Evolutionary conservation across 805 yeast genomes (phyloP).

Genomic region (Ogataea glucozyma): DNA sequence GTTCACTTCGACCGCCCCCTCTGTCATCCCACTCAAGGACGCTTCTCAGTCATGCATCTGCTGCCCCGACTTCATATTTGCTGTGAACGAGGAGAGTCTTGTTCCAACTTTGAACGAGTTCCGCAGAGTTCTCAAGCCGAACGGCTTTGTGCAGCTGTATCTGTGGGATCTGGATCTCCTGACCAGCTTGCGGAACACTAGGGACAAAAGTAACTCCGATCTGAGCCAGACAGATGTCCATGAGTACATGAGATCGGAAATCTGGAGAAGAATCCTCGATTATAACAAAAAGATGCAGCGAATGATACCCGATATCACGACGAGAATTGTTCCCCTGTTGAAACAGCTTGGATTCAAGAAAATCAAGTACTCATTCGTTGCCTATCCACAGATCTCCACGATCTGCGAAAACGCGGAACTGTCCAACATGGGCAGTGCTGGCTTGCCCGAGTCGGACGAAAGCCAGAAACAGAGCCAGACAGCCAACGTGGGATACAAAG

Average conservation of each 20-base stretch:
- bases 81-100: constrained; percentile 23
- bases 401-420: constrained; percentile 15
- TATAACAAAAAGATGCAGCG: constrained; percentile 17
- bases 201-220: not conserved
- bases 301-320: constrained; percentile 23
- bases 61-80: constrained; percentile 30
- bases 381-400: constrained; percentile 30
- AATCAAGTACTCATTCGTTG: constrained; percentile 27
- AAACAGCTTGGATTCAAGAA: constrained; percentile 29
- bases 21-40: constrained; percentile 30
- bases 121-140: constrained; percentile 32
- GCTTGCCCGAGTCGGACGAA: constrained; percentile 12
- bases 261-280: constrained; percentile 26
- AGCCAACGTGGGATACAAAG: constrained; percentile 23
- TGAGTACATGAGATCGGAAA: constrained; percentile 20
- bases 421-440: constrained; percentile 8
- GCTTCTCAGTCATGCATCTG: constrained; percentile 31
- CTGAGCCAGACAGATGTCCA: constrained; percentile 9
- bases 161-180: constrained; percentile 30
- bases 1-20: constrained; percentile 30
- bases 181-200: not conserved
- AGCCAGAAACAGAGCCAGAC: not conserved
- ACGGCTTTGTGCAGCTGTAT: constrained; percentile 33
- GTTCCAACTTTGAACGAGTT: constrained; percentile 29
- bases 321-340: constrained; percentile 23